These are phyloP conservation scores for Triticum urartu DNA, from an alignment of 176 grass and related monocot genomes.

Conservation along the genomic window DNA sequence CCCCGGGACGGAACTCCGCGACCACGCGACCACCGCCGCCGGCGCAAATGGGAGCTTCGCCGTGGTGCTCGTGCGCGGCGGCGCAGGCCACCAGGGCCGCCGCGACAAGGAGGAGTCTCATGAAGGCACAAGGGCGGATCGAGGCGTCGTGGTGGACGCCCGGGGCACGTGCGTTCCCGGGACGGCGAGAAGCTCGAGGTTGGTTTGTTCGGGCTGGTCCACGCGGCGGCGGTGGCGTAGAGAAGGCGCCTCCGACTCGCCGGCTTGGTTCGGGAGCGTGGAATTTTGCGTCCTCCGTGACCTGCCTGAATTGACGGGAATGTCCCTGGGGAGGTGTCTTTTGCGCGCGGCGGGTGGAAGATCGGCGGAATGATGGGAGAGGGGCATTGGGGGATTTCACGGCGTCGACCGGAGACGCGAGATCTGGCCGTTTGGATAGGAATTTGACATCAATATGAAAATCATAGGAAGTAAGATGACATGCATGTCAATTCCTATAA, in stretches of 20 bases:
- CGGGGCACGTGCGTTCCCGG: not conserved
- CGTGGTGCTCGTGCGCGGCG: constrained; percentile 73
- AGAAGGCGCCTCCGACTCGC: not conserved
- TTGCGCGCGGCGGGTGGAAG: not conserved
- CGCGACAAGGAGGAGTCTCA: constrained; percentile 34
- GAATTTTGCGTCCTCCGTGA: constrained; percentile 33
- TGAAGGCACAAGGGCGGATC: constrained; percentile 25
- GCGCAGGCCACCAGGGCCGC: constrained; percentile 17
- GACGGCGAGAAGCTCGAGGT: not conserved
- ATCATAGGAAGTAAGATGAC: too few relatives aligned
- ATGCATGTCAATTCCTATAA: too few relatives aligned
- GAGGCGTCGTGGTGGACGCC: not conserved
- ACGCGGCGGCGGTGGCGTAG: constrained; percentile 18
- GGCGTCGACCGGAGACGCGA: not conserved
- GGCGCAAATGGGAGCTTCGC: constrained; percentile 54
- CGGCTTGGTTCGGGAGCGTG: constrained; percentile 19
- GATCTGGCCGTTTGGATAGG: not conserved
- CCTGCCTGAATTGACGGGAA: constrained; percentile 6
- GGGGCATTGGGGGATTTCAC: not conserved
- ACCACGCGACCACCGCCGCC: constrained; percentile 50
- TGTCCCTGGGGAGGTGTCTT: not conserved
- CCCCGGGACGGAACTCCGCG: constrained; percentile 75
- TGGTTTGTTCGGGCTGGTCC: constrained; percentile 10
- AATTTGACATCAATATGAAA: too few relatives aligned
- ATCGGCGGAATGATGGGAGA: not conserved